These are phyloP conservation scores for Sphagnum fallax DNA, from an alignment of 228 moss, liverwort and hornwort genomes.

Conservation along the genomic window DNA sequence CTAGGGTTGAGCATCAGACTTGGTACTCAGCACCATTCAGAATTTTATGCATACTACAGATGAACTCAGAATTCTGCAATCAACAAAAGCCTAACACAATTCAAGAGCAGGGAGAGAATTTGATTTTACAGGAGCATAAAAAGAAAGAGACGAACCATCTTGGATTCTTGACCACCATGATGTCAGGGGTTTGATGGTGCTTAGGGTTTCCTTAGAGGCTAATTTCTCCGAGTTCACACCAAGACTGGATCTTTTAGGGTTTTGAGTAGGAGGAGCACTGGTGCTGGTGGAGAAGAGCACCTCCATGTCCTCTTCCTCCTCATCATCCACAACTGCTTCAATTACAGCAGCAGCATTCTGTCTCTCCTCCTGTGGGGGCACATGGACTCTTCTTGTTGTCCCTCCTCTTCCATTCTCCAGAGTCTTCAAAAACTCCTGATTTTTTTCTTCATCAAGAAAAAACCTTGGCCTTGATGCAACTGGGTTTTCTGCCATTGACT, in stretches of 20 bases:
- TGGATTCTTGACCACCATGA: slow-evolving; percentile 22
- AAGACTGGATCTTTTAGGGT: not conserved
- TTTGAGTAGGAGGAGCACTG: not conserved
- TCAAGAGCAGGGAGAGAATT: not conserved
- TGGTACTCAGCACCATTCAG: not conserved
- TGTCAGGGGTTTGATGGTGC: slow-evolving; percentile 7
- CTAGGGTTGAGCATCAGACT: not conserved
- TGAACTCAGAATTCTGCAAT: not conserved
- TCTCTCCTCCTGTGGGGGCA: slow-evolving; percentile 9
- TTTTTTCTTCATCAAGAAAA: slow-evolving; percentile 13
- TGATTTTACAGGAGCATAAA: too few relatives aligned
- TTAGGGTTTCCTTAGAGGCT: not conserved
- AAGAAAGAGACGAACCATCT: slow-evolving; percentile 15
- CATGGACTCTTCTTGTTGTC: not conserved
- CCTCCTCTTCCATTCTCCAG: slow-evolving; percentile 6
- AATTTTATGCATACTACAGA: not conserved
- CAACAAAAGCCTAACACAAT: not conserved
- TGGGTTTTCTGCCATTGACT: slow-evolving; percentile 17
- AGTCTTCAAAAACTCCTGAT: slow-evolving; percentile 8
- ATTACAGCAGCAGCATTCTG: slow-evolving; percentile 27
- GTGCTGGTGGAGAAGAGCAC: not conserved
- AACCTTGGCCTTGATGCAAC: slow-evolving; percentile 4
- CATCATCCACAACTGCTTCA: slow-evolving; percentile 11
- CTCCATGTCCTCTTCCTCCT: slow-evolving; percentile 3
- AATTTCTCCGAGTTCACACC: slow-evolving; percentile 14